Evolutionary conservation across 352 stramenopile genomes (phyloP), one percentile per base, ranked within the genome.

Genomic region (Pelagophyceae sp.): DNA sequence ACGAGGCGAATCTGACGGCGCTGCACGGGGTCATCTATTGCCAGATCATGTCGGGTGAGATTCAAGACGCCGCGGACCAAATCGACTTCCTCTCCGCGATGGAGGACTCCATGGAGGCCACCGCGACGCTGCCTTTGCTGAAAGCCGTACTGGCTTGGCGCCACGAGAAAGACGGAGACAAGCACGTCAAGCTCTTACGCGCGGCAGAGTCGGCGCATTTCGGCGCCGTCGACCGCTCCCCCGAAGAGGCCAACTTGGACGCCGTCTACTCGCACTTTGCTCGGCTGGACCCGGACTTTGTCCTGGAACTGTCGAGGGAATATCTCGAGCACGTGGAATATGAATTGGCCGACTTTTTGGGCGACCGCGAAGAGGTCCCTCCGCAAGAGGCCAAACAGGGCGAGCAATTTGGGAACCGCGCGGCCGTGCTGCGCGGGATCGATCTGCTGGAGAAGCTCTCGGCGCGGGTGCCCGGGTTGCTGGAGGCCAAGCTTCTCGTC

Each of bases 51-150:
- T 77, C 91, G 1, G 90, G 89, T 3, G 84, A 92, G 72, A 79
- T 94, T 5, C 90, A 96, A 64, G 92, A 97, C 74, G 92, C 92
- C 0, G 88, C 88, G 0, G 87, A 94, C 79, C 92, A 97, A 77
- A 91, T 96, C 83, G 92, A 97, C 65, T 94, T 97, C 76, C 79
- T 96, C 1, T 89, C 83, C 32, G 88, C 95, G 19, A 91, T 97
- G 75, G 90, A 95, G 60, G 89, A 94, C 25, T 58, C 60, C 19
- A 83, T 93, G 81, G 40, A 94, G 93, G 25, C 87, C 86, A 15
- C 69, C 86, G 81, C 32, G 63, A 85, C 87, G 20, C 90, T 96
- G 67, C 85, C 89, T 33, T 92, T 94, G 72, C 82, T 96, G 1
- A 87, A 95, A 75, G 91, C 91, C 0, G 70, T 95, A 51, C 77